A percentile compares a stretch with the other conserved stretches of the same genome.
Conservation (phyloP, 1,139 yeast species). For the Candida sanyaensis region DNA sequence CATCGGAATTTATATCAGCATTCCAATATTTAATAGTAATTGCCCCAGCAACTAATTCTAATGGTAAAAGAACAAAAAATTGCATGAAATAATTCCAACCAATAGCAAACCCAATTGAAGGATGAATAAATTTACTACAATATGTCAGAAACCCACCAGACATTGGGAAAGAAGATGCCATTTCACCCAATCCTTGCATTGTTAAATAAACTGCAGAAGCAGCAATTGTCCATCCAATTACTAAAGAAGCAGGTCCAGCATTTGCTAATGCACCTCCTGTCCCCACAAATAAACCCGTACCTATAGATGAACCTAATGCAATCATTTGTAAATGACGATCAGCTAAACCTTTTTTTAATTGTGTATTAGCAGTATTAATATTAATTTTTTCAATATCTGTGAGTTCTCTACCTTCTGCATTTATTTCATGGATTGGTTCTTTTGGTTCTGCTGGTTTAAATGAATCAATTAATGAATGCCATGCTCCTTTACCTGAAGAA, state of each 20-base stretch:
- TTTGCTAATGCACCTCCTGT: slow-evolving; percentile 39
- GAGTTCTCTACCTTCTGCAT: slow-evolving; percentile 20
- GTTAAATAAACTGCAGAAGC: slow-evolving; percentile 32
- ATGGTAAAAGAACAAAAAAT: slow-evolving; percentile 33
- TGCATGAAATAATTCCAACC: slow-evolving; percentile 49
- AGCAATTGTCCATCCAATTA: slow-evolving; percentile 48
- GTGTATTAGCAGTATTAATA: slow-evolving; percentile 39
- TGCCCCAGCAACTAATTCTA: slow-evolving; percentile 43
- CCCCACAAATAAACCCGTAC: slow-evolving; percentile 47
- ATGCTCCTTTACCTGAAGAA: slow-evolving; percentile 14
- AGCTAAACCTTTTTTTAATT: slow-evolving; percentile 35
- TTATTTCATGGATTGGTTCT: slow-evolving; percentile 12
- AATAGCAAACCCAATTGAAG: slow-evolving; percentile 43
- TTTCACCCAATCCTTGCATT: slow-evolving; percentile 45
- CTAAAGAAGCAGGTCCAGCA: slow-evolving; percentile 70
- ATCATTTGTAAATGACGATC: slow-evolving; percentile 57
- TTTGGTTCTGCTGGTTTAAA: slow-evolving; percentile 33
- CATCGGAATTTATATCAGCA: slow-evolving; percentile 35
- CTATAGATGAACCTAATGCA: slow-evolving; percentile 83
- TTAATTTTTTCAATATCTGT: slow-evolving; percentile 40
- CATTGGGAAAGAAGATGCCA: slow-evolving; percentile 39
- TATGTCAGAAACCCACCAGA: slow-evolving; percentile 42
- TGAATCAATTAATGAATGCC: slow-evolving; percentile 33
- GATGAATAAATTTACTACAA: slow-evolving; percentile 42
- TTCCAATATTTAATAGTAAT: slow-evolving; percentile 46